phyloP scores from a whole-genome alignment of 2,329 filamentous ascomycete genomes.

The Venturia aucupariae region DNA sequence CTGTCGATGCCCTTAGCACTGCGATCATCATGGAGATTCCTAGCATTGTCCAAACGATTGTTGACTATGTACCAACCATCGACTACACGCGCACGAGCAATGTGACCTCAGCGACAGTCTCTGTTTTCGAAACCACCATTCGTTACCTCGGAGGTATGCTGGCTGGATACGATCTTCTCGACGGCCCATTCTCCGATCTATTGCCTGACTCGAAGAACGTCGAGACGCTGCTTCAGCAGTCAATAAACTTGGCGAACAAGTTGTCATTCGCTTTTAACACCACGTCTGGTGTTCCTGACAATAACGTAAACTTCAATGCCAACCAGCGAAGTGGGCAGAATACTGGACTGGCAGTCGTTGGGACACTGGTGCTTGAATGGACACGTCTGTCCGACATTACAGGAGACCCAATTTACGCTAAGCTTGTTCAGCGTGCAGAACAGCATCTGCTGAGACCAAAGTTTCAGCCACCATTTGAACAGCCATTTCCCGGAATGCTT shows the following conservation, averaged over 20 bases:
- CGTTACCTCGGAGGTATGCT: slow-evolving; percentile 75
- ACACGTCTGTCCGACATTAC: slow-evolving; percentile 68
- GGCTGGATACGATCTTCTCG: slow-evolving; percentile 66
- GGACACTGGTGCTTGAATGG: slow-evolving; percentile 78
- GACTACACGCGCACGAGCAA: slow-evolving; percentile 46
- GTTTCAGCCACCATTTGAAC: slow-evolving; percentile 44
- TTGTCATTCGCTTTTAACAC: slow-evolving; percentile 74
- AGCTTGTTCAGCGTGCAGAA: slow-evolving; percentile 58
- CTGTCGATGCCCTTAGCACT: slow-evolving; percentile 71
- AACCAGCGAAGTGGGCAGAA: slow-evolving; percentile 21
- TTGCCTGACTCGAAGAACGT: slow-evolving; percentile 34
- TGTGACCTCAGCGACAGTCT: slow-evolving; percentile 43
- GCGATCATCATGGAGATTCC: slow-evolving; percentile 66
- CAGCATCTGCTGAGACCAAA: slow-evolving; percentile 57
- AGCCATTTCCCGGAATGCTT: slow-evolving; percentile 70
- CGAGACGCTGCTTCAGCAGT: slow-evolving; percentile 55
- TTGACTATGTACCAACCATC: slow-evolving; percentile 61
- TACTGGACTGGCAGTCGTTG: slow-evolving; percentile 68
- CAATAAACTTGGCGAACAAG: slow-evolving; percentile 58
- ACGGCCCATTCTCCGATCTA: slow-evolving; percentile 47
- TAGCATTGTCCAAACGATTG: slow-evolving; percentile 59
- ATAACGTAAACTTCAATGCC: slow-evolving; percentile 47
- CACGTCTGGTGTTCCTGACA: slow-evolving; percentile 63
- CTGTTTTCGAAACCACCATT: slow-evolving; percentile 84
- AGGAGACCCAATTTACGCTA: slow-evolving; percentile 55